These are phyloP conservation scores for Fusarium protoensiforme DNA, from an alignment of 2,329 filamentous ascomycete genomes.

Conservation along the genomic window DNA sequence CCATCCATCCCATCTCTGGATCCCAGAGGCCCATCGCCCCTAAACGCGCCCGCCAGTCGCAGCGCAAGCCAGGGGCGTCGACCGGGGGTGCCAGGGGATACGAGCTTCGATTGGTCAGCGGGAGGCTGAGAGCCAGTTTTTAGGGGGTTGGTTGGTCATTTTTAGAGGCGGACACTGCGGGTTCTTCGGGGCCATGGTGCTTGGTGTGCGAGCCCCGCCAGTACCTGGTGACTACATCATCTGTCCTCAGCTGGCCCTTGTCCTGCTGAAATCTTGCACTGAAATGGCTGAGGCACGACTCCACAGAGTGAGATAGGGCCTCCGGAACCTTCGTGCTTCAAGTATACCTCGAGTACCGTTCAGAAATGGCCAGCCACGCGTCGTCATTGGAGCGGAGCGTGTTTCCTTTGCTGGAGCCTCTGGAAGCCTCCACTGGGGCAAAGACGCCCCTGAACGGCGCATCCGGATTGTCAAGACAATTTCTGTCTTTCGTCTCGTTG, in stretches of 20 bases:
- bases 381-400: constrained; percentile 36
- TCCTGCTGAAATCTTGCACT: constrained; percentile 2
- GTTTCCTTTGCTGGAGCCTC: constrained; percentile 24
- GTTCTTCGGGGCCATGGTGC: constrained; percentile 24
- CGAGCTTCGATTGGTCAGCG: constrained; percentile 17
- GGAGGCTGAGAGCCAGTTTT: constrained; percentile 21
- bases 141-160: constrained; percentile 29
- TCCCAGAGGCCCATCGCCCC: constrained; percentile 24
- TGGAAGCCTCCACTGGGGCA: constrained; percentile 25
- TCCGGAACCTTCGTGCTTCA: constrained; percentile 7
- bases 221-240: constrained; percentile 22
- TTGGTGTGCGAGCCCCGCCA: constrained; percentile 3
- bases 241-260: constrained; percentile 22
- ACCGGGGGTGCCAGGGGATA: constrained; percentile 25
- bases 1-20: constrained; percentile 17
- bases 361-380: constrained; percentile 30
- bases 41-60: constrained; percentile 31
- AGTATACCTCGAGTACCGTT: constrained; percentile 20
- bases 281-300: background rate
- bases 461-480: constrained; percentile 38
- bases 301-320: background rate
- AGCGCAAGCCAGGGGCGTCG: constrained; percentile 26
- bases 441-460: constrained; percentile 43
- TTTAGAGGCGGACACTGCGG: constrained; percentile 22
- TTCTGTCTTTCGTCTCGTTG: constrained; percentile 19